phyloP scores from a whole-genome alignment of 108 stramenopile species.

The Skeletonema tropicum region DNA sequence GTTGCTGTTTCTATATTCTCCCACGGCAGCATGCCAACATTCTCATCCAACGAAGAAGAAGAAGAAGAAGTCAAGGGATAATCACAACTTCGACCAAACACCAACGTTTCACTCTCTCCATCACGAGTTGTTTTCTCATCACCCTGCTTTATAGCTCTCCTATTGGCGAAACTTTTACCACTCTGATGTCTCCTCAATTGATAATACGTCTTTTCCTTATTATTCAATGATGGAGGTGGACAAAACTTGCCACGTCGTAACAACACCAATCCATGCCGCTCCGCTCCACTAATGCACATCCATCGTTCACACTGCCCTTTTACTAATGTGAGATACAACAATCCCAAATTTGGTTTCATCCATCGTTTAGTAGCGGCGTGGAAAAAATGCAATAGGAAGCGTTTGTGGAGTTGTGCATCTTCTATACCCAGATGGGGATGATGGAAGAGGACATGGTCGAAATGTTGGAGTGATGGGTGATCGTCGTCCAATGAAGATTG shows the following conservation, averaged over 20 bases:
- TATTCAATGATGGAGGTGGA: constrained; percentile 41
- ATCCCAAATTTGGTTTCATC: constrained; percentile 55
- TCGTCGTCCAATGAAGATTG: not conserved
- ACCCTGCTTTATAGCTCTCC: constrained; percentile 44
- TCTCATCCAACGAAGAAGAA: not conserved
- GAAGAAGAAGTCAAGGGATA: constrained; percentile 1
- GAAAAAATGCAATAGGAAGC: constrained; percentile 83
- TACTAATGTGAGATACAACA: constrained; percentile 74
- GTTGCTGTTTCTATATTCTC: not conserved
- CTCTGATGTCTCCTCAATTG: constrained; percentile 80
- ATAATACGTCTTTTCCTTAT: constrained; percentile 48
- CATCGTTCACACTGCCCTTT: constrained; percentile 77
- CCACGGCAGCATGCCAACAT: constrained; percentile 10
- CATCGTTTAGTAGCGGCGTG: constrained; percentile 56
- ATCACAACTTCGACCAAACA: constrained; percentile 60
- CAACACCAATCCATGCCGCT: constrained; percentile 60
- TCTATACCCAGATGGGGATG: constrained; percentile 91
- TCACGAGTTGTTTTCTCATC: constrained; percentile 4
- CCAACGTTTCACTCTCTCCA: constrained; percentile 70
- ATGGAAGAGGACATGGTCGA: constrained; percentile 79
- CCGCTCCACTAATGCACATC: constrained; percentile 64
- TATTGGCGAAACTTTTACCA: constrained; percentile 77
- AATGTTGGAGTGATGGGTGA: constrained; percentile 9
- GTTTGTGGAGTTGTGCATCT: constrained; percentile 67
- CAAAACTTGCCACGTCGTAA: constrained; percentile 56